Percentiles rank a stretch among this genome's conserved stretches.
These are phyloP conservation scores for Neoscytalidium dimidiatum DNA, from an alignment of 2,329 filamentous ascomycete species.

Conservation along the genomic window DNA sequence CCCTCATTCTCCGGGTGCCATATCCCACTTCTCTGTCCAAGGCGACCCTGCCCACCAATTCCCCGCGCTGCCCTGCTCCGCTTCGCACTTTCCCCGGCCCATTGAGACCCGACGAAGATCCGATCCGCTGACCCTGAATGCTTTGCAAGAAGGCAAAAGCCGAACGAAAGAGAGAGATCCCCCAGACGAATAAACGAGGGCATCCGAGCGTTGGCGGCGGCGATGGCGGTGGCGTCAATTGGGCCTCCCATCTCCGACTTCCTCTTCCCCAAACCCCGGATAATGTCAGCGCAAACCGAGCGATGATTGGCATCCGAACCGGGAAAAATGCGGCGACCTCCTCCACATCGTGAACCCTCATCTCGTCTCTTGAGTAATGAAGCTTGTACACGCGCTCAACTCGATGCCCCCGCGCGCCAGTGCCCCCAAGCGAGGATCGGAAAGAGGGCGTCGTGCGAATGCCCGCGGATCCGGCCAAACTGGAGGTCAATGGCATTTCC, in stretches of 20 bases:
- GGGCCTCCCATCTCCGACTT: neutral
- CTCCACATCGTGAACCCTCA: neutral
- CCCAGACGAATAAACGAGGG: neutral
- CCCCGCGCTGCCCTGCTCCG: neutral
- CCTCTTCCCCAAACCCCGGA: neutral
- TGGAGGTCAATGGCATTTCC: neutral
- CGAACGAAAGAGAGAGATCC: neutral
- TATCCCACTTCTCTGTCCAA: neutral
- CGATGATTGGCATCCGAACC: neutral
- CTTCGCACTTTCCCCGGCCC: neutral
- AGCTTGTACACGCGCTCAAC: neutral
- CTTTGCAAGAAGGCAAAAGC: neutral
- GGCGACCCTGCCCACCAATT: neutral
- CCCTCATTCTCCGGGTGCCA: neutral
- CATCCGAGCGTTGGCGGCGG: neutral
- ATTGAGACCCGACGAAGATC: conserved; percentile 3
- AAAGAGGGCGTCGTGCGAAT: neutral
- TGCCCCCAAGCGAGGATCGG: neutral
- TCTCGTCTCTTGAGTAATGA: neutral
- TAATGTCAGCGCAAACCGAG: neutral
- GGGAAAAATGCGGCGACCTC: neutral
- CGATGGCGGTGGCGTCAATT: neutral
- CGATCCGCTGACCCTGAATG: neutral
- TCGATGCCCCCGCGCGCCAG: neutral
- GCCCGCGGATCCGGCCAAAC: neutral